Evolutionary conservation across 1,284 basidiomycete genomes (phyloP), one percentile per base, ranked within the genome.

Genomic region (Volvariella volvacea): DNA sequence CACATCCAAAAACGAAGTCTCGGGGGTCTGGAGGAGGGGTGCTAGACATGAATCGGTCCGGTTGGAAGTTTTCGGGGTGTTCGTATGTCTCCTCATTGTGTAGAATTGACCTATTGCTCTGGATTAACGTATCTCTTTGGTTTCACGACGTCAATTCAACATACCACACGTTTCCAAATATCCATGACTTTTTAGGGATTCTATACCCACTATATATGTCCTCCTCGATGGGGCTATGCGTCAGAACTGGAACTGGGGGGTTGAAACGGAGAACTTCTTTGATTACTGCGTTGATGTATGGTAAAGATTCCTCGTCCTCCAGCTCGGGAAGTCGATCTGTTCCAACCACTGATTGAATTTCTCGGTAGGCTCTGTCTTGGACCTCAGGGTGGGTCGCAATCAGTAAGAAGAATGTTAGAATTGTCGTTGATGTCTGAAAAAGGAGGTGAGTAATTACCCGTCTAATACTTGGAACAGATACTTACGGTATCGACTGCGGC

Each of bases 161-260:
- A 28, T 33, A 74, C 73, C 74, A 77, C 32, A 74, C 68, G 49
- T 76, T 77, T 14, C 61, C 66, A 48, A 74, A 66, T 2, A 68
- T 48, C 61, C 61, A n/a, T 8, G 54, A 59, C 22, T 60, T 59
- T 41, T 64, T 60, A 10, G 60, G 60, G 16, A 65, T 58, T 16
- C 50, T 46, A 55, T 57, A 59, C 7, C 59, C 62, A 14, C 57
- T 54, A 49, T 62, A 63, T n/a, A 56, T 41, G 47, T 63, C 59
- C 39, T 62, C 61, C 51, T 62, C 56, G 55, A 57, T 58, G 33
- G 55, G 38, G 19, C 55, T 50, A 46, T 61, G 61, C 2, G 60
- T 57, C 20, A 61, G 52, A 41, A 50, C 59, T 20, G 78, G 77
- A 22, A 79, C 74, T 36, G 74, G 65, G 1, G 57, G 67, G 38